Evolutionary conservation across 2,329 filamentous ascomycete species (phyloP).

Genomic region (Chaetomium sp.): DNA sequence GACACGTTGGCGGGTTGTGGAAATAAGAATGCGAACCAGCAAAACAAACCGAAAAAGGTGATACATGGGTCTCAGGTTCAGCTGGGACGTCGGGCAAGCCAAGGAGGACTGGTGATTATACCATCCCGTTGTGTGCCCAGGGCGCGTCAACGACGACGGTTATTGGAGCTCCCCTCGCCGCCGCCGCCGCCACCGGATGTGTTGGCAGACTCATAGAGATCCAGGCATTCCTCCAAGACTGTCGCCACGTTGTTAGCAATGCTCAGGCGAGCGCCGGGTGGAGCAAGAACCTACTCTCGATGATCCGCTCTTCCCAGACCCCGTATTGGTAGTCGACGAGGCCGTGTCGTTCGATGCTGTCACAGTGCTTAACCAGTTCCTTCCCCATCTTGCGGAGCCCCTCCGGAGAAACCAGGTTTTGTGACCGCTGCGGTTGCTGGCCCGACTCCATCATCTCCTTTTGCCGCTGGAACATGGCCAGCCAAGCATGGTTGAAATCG

Average conservation of each 20-base stretch:
- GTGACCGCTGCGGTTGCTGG: slow-evolving; percentile 57
- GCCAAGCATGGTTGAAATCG: slow-evolving; percentile 93
- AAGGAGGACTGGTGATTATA: not conserved
- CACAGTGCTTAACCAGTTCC: slow-evolving; percentile 79
- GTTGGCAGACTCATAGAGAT: slow-evolving; percentile 49
- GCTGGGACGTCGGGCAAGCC: not conserved
- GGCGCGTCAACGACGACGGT: slow-evolving; percentile 25
- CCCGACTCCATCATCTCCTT: slow-evolving; percentile 70
- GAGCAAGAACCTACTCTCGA: slow-evolving; percentile 64
- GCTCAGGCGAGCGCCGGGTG: not conserved
- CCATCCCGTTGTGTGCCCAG: not conserved
- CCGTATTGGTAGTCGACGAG: slow-evolving; percentile 97
- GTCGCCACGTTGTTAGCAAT: slow-evolving; percentile 11
- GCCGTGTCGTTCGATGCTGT: slow-evolving; percentile 86
- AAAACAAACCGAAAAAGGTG: slow-evolving; percentile 5
- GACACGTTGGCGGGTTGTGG: not conserved
- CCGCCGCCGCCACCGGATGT: slow-evolving; percentile 40
- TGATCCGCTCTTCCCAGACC: slow-evolving; percentile 91
- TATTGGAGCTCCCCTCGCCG: slow-evolving; percentile 25
- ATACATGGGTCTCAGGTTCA: slow-evolving; percentile 4
- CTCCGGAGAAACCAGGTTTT: slow-evolving; percentile 67
- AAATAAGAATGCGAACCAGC: slow-evolving; percentile 14
- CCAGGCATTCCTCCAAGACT: slow-evolving; percentile 46
- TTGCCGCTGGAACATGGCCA: slow-evolving; percentile 79
- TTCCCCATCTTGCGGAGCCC: slow-evolving; percentile 77